Evolutionary conservation across 495 filamentous ascomycete species (phyloP).

Genomic region (Penicillium cinerascens): DNA sequence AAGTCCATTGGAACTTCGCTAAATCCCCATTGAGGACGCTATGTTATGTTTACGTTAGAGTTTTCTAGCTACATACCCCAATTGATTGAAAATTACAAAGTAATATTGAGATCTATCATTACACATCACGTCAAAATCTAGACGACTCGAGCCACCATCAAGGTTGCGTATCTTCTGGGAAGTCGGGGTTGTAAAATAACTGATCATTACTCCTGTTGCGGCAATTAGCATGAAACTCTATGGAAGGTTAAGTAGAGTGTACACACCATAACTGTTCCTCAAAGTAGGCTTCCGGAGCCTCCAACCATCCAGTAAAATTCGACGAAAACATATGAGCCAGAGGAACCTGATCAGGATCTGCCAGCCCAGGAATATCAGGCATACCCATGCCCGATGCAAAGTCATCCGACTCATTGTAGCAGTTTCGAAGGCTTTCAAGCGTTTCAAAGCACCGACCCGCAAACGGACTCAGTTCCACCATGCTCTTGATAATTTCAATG

Average conservation of each 20-base stretch:
- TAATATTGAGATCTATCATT: neutral
- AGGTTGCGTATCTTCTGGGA: neutral
- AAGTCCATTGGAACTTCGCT: neutral
- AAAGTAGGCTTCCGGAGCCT: conserved; percentile 1
- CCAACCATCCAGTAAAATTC: neutral
- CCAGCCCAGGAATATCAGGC: neutral
- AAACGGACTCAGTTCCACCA: conserved; percentile 4
- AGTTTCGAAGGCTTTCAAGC: neutral
- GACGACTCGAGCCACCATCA: neutral
- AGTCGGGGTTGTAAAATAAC: neutral
- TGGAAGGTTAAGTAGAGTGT: neutral
- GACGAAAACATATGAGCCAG: conserved; percentile 4
- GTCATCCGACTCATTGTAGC: neutral
- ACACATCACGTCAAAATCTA: neutral
- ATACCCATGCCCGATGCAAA: neutral
- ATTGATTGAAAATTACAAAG: conserved; percentile 1
- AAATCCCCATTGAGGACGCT: neutral
- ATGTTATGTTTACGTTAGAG: neutral
- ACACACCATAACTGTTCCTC: conserved; percentile 6
- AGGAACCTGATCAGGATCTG: neutral
- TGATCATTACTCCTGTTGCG: conserved; percentile 2
- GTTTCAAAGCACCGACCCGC: conserved; percentile 2
- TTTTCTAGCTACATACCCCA: conserved; percentile 16
- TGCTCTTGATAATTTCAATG: neutral
- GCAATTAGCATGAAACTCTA: neutral